Conservation (phyloP, 2,329 filamentous ascomycete genomes). For the Tolypocladium guangdongense region DNA sequence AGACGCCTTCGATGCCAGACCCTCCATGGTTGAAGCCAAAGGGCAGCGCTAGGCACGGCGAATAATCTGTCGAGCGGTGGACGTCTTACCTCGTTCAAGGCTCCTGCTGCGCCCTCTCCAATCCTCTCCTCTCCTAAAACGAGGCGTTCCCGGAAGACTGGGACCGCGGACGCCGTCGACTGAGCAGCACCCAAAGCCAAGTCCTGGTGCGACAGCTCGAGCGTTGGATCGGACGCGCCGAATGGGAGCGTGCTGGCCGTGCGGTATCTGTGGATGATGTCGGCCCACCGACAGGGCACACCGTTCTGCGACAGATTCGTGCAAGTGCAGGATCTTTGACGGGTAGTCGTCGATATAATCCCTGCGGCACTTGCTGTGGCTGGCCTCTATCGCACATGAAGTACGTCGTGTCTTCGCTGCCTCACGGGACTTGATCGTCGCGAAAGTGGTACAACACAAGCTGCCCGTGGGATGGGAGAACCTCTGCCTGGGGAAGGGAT, state of each 20-base stretch:
- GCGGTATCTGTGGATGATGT: not conserved
- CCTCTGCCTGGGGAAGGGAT: not conserved
- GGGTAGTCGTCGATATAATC: conserved; percentile 27
- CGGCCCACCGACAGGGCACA: not conserved
- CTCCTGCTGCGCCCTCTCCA: not conserved
- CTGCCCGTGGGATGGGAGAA: not conserved
- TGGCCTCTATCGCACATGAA: conserved; percentile 16
- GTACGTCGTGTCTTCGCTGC: not conserved
- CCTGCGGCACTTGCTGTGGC: conserved; percentile 14
- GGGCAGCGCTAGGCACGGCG: not conserved
- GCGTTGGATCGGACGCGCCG: not conserved
- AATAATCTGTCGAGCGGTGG: not conserved
- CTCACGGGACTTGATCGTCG: not conserved
- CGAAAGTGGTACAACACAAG: conserved; percentile 1
- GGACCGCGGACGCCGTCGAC: not conserved
- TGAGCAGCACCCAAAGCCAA: no score
- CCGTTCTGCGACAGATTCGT: conserved; percentile 4
- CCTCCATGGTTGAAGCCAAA: not conserved
- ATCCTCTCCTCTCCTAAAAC: not conserved
- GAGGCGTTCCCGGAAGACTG: not conserved
- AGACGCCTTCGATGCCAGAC: not conserved
- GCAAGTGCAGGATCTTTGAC: conserved; percentile 19
- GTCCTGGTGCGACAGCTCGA: not conserved
- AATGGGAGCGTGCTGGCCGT: not conserved
- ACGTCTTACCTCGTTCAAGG: not conserved